Percentiles rank a stretch among this genome's conserved stretches.
These are phyloP conservation scores for Gossypium anomalum DNA, from an alignment of 345 rosid genomes.

Conservation along the genomic window DNA sequence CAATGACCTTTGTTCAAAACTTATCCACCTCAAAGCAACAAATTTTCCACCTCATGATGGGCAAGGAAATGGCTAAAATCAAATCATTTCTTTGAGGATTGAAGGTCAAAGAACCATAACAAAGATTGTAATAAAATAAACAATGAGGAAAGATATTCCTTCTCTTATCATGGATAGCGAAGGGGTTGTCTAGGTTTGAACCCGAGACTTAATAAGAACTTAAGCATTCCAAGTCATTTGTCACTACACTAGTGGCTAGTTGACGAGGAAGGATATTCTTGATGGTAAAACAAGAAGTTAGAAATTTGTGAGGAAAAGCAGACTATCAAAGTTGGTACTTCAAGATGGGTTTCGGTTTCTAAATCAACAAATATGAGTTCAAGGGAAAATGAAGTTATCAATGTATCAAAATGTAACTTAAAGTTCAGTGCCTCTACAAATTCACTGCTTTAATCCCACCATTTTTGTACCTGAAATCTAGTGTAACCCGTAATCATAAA, in stretches of 20 bases:
- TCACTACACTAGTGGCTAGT: too few species aligned
- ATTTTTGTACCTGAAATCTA: not conserved
- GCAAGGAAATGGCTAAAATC: not conserved
- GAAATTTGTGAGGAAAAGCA: too few species aligned
- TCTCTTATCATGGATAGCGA: too few species aligned
- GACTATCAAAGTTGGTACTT: too few species aligned
- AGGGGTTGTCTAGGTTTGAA: too few species aligned
- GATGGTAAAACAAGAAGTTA: too few species aligned
- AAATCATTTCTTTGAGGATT: not conserved
- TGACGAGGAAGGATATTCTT: too few species aligned
- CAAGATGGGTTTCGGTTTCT: not conserved
- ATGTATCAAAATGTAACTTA: not conserved
- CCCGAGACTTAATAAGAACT: too few species aligned
- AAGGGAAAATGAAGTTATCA: not conserved
- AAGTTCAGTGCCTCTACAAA: not conserved
- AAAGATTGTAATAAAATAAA: not conserved
- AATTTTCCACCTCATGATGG: not conserved
- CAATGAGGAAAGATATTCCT: not conserved
- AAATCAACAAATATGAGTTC: not conserved
- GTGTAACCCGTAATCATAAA: too few species aligned
- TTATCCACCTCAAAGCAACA: not conserved
- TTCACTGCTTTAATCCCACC: not conserved
- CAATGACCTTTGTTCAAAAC: not conserved
- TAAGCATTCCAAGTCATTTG: too few species aligned
- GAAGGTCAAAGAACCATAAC: not conserved